Base-by-base conservation (phyloP, 2,329 filamentous ascomycete species). In the Diaporthe nobilis region DNA sequence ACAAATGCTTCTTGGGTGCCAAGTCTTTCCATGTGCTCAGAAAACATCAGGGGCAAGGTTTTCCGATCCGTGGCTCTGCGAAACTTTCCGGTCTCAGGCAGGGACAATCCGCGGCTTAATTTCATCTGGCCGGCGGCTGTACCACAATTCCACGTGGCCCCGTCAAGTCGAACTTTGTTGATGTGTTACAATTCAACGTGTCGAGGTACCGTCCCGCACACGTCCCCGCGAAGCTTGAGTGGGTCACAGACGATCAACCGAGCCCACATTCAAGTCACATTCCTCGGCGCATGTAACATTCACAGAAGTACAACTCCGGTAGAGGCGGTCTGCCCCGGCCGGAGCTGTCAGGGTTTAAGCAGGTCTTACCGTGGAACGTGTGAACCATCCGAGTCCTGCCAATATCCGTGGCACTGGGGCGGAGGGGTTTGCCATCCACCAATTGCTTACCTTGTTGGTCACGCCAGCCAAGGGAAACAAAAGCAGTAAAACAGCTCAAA, bases 111-210 rank as follows among this genome's bases (percentile, higher is more conserved):
- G 47, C n/a, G 20, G 13, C 47, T 20, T 17, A 37, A 17, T 53
- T 68, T n/a, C 28, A 51, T 13, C 39, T 65, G 44, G 63, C 65
- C 31, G 47, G 22, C 47, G 47, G 65, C n/a, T 55, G 34, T 70
- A 17, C 37, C 65, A 55, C n/a, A 5, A 25, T 42, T 22, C 34
- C 65, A 70, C 65, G 65, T 70, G 65, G 65, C 34, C n/a, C 34
- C n/a, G 22, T 39, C 49, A 15, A 28, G 34, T 22, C 15, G 49
- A 55, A 28, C 34, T 39, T 12, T 55, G 34, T 42, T 55, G 15
- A 53, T 34, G n/a, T 28, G 47, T 22, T 49, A 20, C 65, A 42
- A 39, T n/a, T 28, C 4, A 42, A 55, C 49, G 49, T 42, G 47
- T 39, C 5, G n/a, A 39, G 47, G 31, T 55, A 20, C 25, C 61